phyloP scores from a whole-genome alignment of 73 alveolate species.

The Symbiodinium natans region DNA sequence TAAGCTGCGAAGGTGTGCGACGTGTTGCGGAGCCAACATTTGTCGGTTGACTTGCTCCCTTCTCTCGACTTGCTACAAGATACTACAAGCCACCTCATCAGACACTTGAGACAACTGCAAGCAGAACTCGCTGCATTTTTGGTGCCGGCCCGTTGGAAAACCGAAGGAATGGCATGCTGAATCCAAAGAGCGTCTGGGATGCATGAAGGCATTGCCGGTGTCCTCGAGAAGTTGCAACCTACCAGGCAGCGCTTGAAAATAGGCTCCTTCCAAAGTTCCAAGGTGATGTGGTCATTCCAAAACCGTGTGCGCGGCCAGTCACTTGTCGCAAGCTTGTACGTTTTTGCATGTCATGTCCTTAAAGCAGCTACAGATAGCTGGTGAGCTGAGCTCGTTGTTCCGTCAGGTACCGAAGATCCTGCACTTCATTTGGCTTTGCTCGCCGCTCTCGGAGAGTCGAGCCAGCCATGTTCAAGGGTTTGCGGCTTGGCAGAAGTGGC shows the following conservation, averaged over 20 bases:
- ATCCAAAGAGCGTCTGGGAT: not conserved
- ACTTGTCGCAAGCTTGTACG: not conserved
- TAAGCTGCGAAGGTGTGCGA: not conserved
- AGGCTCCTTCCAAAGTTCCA: too few species aligned
- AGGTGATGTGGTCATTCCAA: not conserved
- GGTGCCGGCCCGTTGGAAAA: too few species aligned
- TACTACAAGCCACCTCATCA: too few species aligned
- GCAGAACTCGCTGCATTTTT: too few species aligned
- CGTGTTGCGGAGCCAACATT: too few species aligned
- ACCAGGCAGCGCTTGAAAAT: too few species aligned
- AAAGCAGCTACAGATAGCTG: not conserved
- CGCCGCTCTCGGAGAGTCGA: conserved; percentile 42
- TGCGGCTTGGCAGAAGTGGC: conserved; percentile 23
- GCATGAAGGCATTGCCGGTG: not conserved
- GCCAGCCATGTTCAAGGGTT: conserved; percentile 39
- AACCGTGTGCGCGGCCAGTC: not conserved
- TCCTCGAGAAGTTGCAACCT: too few species aligned
- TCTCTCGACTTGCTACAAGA: too few species aligned
- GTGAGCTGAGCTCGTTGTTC: not conserved
- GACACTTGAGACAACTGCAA: too few species aligned
- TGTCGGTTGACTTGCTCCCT: too few species aligned
- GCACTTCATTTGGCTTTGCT: conserved; percentile 74
- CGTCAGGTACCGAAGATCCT: conserved; percentile 60
- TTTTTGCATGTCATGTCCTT: not conserved
- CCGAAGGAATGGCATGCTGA: conserved; percentile 49